Conservation (phyloP, 345 rosid species). For the Cardiospermum halicacabum region DNA sequence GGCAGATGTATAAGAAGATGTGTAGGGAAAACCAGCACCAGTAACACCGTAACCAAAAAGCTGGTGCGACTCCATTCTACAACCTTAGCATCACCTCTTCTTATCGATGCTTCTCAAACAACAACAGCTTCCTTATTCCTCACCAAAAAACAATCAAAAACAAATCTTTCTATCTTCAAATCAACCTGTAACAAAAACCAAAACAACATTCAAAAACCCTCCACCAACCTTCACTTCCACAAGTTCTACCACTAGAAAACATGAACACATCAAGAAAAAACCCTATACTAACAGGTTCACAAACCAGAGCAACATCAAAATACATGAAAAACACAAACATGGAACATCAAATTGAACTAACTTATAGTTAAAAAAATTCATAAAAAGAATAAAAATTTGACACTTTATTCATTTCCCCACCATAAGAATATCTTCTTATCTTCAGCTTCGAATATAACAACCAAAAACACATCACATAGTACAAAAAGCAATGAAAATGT, state of each 20-base stretch:
- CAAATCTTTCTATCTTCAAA: constrained; percentile 17
- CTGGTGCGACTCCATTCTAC: constrained; percentile 46
- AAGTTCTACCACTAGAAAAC: neutral
- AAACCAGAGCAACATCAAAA: constrained; percentile 4
- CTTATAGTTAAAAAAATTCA: neutral
- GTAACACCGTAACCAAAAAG: constrained; percentile 31
- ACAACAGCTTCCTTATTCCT: constrained; percentile 9
- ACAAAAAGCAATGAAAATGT: neutral
- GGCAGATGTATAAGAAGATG: constrained; percentile 28
- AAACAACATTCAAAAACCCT: constrained; percentile 11
- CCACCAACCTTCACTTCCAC: neutral
- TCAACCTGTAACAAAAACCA: constrained; percentile 21
- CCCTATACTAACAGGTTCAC: neutral
- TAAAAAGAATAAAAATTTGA: neutral
- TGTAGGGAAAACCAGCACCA: constrained; percentile 38
- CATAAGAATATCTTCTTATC: neutral
- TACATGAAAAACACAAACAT: neutral
- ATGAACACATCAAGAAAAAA: neutral
- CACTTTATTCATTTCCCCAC: neutral
- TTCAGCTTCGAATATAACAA: neutral
- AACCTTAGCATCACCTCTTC: constrained; percentile 17
- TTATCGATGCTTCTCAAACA: neutral
- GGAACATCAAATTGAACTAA: neutral
- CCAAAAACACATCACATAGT: neutral
- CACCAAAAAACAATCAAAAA: neutral